phyloP scores from a whole-genome alignment of 1,284 basidiomycete species.

The Boletus holoroseus region DNA sequence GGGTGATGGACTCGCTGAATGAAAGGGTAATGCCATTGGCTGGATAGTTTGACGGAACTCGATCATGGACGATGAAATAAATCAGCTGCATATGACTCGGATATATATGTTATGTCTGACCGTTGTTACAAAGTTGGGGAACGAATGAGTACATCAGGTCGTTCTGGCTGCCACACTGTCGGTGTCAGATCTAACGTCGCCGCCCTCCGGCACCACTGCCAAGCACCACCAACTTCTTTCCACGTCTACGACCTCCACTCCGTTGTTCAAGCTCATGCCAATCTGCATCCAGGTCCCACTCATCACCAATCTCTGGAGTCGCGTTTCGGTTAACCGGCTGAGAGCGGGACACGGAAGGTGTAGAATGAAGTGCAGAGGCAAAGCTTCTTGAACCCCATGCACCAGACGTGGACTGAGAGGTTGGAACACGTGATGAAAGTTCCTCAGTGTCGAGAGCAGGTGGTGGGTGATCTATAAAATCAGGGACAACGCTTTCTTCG shows the following conservation, averaged over 20 bases:
- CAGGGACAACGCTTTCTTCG: conserved; percentile 13
- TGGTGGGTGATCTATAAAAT: conserved; percentile 10
- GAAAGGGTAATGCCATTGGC: not conserved
- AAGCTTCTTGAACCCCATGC: conserved; percentile 77
- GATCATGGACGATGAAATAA: not conserved
- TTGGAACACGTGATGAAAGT: conserved; percentile 23
- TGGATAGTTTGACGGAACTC: not conserved
- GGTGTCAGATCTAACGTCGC: conserved; percentile 28
- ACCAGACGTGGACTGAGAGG: conserved; percentile 39
- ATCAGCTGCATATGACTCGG: not conserved
- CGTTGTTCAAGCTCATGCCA: conserved; percentile 77
- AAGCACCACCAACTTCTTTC: conserved; percentile 61
- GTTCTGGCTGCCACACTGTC: not conserved
- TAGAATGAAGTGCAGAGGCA: conserved; percentile 63
- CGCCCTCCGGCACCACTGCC: conserved; percentile 50
- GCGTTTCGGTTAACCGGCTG: conserved; percentile 18
- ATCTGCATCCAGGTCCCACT: conserved; percentile 73
- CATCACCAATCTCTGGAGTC: conserved; percentile 45
- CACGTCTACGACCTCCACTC: conserved; percentile 50
- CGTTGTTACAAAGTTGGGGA: conserved; percentile 19
- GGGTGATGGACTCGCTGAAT: no score
- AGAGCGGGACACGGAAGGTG: conserved; percentile 17
- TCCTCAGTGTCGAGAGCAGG: conserved; percentile 31
- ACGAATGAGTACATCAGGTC: not conserved
- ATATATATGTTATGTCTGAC: conserved; percentile 14